These are phyloP conservation scores for Tephrocybe sp. DNA, from an alignment of 768 basidiomycete genomes.

Conservation along the genomic window DNA sequence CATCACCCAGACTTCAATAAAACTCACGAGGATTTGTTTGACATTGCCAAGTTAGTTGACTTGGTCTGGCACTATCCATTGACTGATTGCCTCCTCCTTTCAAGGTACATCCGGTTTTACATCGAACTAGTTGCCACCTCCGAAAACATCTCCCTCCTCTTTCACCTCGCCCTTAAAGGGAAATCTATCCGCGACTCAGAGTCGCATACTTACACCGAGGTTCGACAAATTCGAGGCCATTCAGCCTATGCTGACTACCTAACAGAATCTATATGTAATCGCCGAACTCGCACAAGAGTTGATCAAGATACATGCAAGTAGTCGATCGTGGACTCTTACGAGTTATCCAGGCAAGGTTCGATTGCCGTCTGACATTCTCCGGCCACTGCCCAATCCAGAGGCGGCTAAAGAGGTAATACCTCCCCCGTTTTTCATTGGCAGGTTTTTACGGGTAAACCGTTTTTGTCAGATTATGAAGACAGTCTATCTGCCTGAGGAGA, in stretches of 20 bases:
- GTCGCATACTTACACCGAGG: conserved; percentile 69
- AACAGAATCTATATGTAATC: conserved; percentile 82
- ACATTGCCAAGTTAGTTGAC: conserved; percentile 73
- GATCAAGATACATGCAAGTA: conserved; percentile 67
- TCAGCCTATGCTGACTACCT: not conserved
- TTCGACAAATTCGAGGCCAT: conserved; percentile 26
- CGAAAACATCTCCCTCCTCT: conserved; percentile 87
- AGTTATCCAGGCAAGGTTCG: conserved; percentile 81
- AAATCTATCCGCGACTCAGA: conserved; percentile 88
- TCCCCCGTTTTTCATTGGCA: not conserved
- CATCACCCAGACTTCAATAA: conserved; percentile 92
- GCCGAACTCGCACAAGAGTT: conserved; percentile 90
- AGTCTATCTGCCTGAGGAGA: conserved; percentile 65
- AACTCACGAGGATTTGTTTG: conserved; percentile 65
- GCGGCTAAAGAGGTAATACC: conserved; percentile 57
- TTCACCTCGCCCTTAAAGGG: conserved; percentile 74
- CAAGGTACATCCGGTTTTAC: conserved; percentile 92
- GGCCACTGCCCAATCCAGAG: conserved; percentile 64
- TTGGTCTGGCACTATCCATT: not conserved
- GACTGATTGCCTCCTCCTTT: not conserved
- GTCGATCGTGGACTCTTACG: conserved; percentile 71
- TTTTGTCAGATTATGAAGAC: conserved; percentile 61
- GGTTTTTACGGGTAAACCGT: not conserved
- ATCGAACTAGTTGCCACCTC: conserved; percentile 70
- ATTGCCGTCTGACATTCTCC: conserved; percentile 82